Evolutionary conservation across 495 filamentous ascomycete species (phyloP).

Genomic region (Penicillium dipodomyicola): DNA sequence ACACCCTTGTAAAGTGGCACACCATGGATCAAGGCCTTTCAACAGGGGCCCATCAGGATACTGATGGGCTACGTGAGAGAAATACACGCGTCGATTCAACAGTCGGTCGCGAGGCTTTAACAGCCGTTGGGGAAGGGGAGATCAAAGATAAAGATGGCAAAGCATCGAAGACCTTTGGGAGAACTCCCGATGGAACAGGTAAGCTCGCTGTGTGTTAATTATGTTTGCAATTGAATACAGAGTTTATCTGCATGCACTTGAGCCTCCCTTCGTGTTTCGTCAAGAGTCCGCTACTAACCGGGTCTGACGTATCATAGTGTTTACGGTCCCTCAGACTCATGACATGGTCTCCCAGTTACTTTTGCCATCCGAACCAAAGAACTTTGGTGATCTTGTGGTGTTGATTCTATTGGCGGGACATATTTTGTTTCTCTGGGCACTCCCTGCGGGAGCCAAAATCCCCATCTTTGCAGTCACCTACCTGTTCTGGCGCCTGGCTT

Average conservation of each 20-base stretch:
- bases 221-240: neutral
- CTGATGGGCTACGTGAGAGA: conserved; percentile 49
- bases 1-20: conserved; percentile 13
- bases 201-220: conserved; percentile 33
- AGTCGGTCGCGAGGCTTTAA: conserved; percentile 35
- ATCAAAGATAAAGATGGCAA: conserved; percentile 46
- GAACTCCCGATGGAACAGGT: conserved; percentile 89
- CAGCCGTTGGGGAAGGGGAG: conserved; percentile 38
- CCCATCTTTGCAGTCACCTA: conserved; percentile 79
- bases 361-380: conserved; percentile 94
- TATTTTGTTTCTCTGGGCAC: conserved; percentile 65
- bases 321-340: conserved; percentile 92
- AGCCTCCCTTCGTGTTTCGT: conserved; percentile 5
- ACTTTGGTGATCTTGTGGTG: conserved; percentile 78
- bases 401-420: conserved; percentile 76
- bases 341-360: conserved; percentile 98
- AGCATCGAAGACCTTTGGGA: conserved; percentile 77
- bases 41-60: conserved; percentile 42
- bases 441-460: conserved; percentile 64
- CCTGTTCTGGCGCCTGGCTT: conserved; percentile 86
- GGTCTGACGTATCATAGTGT: conserved; percentile 56
- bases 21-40: conserved; percentile 46
- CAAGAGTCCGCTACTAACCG: conserved; percentile 20
- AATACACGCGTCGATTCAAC: conserved; percentile 36
- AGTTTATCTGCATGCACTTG: neutral